A percentile compares a stretch with the other conserved stretches of the same genome.
Conservation (phyloP, 2,329 filamentous ascomycete genomes). For the Botryotinia narcissicola region DNA sequence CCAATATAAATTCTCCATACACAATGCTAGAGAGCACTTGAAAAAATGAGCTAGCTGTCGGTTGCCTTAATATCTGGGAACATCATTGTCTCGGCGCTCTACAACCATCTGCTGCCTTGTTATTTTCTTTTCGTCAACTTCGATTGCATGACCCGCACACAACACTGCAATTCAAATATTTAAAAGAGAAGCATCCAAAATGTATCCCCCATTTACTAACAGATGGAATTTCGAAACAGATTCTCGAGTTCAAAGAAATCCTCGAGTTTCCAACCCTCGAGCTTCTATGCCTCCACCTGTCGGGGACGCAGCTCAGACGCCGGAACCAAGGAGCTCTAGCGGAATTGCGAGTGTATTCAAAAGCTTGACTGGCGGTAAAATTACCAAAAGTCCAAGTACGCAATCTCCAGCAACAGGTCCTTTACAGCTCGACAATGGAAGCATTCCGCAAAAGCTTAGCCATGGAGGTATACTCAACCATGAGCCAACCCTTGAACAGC, state of each 20-base stretch:
- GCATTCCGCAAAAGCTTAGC: constrained; percentile 40
- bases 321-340: constrained; percentile 54
- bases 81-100: constrained; percentile 2
- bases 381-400: constrained; percentile 49
- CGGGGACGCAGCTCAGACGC: constrained; percentile 55
- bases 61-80: neutral
- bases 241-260: constrained; percentile 16
- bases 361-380: constrained; percentile 54
- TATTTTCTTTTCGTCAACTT: constrained; percentile 4
- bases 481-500: constrained; percentile 52
- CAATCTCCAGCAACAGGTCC: constrained; percentile 41
- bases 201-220: constrained; percentile 18
- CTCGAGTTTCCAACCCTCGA: constrained; percentile 28
- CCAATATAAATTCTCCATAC: neutral
- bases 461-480: constrained; percentile 51
- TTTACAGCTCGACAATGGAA: constrained; percentile 44
- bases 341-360: constrained; percentile 64
- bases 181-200: neutral
- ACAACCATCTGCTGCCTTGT: neutral
- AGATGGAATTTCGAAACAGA: constrained; percentile 10
- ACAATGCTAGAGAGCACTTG: neutral
- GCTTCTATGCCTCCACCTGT: constrained; percentile 58
- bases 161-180: neutral
- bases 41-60: neutral
- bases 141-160: neutral